Conservation (phyloP, 2,329 filamentous ascomycete genomes). For the Coniochaeta sp. region DNA sequence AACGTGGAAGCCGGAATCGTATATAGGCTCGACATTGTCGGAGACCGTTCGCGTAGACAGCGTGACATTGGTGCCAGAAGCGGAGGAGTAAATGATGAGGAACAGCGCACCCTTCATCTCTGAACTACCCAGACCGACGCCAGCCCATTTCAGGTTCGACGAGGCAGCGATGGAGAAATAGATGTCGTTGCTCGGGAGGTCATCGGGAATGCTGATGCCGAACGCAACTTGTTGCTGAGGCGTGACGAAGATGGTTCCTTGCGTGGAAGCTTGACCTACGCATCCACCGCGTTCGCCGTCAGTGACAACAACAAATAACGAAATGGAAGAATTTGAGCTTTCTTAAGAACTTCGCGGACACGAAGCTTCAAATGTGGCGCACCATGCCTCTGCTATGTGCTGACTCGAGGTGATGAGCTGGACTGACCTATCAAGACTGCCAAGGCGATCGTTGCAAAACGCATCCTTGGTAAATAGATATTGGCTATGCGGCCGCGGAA, state of each 20-base stretch:
- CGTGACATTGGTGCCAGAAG: slow-evolving; percentile 39
- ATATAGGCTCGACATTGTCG: slow-evolving; percentile 44
- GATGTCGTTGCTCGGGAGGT: slow-evolving; percentile 33
- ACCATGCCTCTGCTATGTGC: too few relatives aligned
- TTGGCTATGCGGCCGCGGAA: too few relatives aligned
- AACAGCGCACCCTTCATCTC: slow-evolving; percentile 45
- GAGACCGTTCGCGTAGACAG: slow-evolving; percentile 45
- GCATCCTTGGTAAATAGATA: too few relatives aligned
- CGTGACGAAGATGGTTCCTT: slow-evolving; percentile 27
- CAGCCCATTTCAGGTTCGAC: slow-evolving; percentile 39
- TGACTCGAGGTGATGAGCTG: too few relatives aligned
- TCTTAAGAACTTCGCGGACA: too few relatives aligned
- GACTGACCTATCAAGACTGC: too few relatives aligned
- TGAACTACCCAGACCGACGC: slow-evolving; percentile 44
- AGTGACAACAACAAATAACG: not conserved
- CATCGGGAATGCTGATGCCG: slow-evolving; percentile 39
- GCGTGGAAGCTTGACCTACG: not conserved
- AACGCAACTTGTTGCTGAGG: slow-evolving; percentile 37
- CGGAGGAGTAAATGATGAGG: slow-evolving; percentile 45
- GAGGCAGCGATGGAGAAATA: slow-evolving; percentile 47
- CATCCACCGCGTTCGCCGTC: too few relatives aligned
- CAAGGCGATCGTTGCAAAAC: too few relatives aligned
- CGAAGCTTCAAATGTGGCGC: too few relatives aligned
- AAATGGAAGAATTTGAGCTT: not conserved
- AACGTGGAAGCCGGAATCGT: slow-evolving; percentile 34